Conservation (phyloP, 768 basidiomycete species). For the Collybiopsis confluens region DNA sequence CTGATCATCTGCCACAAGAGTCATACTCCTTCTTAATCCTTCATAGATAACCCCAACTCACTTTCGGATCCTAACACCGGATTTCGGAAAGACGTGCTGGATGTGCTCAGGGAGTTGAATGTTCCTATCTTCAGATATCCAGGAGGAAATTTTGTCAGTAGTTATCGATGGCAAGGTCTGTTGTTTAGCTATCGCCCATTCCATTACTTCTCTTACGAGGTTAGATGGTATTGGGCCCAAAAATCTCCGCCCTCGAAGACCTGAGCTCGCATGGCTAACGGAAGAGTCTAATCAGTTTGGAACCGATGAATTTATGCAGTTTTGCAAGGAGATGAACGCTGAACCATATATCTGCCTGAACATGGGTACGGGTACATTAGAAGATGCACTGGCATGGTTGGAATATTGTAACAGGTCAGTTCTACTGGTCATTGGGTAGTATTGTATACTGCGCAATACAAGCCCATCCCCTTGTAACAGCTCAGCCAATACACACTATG, state of each 20-base stretch:
- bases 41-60: conserved; percentile 26
- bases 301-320: conserved; percentile 54
- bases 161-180: conserved; percentile 49
- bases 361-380: conserved; percentile 61
- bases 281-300: conserved; percentile 63
- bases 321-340: conserved; percentile 44
- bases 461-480: conserved; percentile 12
- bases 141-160: conserved; percentile 53
- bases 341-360: conserved; percentile 61
- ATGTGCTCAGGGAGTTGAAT: conserved; percentile 40
- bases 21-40: not conserved
- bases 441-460: not conserved
- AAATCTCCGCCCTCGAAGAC: conserved; percentile 43
- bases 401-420: conserved; percentile 57
- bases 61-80: conserved; percentile 37
- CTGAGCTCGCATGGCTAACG: conserved; percentile 58
- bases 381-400: conserved; percentile 56
- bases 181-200: not conserved
- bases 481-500: conserved; percentile 42
- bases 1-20: not conserved
- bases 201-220: not conserved
- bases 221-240: conserved; percentile 52
- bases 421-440: not conserved
- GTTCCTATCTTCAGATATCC: conserved; percentile 50
- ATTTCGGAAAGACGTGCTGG: conserved; percentile 47